Conservation (phyloP, 805 yeast species). For the Teunomyces tritomae region DNA sequence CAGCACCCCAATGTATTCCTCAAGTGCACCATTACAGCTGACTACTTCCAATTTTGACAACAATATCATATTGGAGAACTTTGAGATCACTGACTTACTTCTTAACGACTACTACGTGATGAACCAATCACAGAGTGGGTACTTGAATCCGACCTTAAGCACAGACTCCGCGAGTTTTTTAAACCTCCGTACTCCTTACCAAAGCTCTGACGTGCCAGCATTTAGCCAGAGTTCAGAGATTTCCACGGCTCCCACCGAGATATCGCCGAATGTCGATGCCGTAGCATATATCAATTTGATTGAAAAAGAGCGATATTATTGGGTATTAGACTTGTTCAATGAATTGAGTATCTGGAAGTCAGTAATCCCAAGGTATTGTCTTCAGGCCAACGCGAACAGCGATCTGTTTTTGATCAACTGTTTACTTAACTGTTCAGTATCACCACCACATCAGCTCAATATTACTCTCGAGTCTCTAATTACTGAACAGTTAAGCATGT, state of each 20-base stretch:
- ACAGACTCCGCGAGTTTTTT: slow-evolving; percentile 1
- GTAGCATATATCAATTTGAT: slow-evolving; percentile 21
- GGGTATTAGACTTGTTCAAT: slow-evolving; percentile 41
- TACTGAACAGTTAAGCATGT: slow-evolving; percentile 21
- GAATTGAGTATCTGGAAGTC: slow-evolving; percentile 38
- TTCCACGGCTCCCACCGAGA: slow-evolving; percentile 1
- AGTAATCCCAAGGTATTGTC: slow-evolving; percentile 32
- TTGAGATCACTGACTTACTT: slow-evolving; percentile 24
- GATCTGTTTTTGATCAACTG: slow-evolving; percentile 26
- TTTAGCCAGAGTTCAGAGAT: neutral
- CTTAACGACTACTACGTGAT: slow-evolving; percentile 16
- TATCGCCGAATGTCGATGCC: slow-evolving; percentile 15
- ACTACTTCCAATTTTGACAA: slow-evolving; percentile 7
- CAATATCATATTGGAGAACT: slow-evolving; percentile 19
- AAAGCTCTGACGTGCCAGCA: neutral
- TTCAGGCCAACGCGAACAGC: slow-evolving; percentile 14
- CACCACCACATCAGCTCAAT: slow-evolving; percentile 2
- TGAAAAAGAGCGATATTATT: slow-evolving; percentile 34
- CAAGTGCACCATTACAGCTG: neutral
- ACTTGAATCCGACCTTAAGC: neutral
- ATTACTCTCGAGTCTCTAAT: slow-evolving; percentile 9
- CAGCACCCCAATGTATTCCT: neutral
- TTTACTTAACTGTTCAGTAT: slow-evolving; percentile 28
- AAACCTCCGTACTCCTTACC: neutral
- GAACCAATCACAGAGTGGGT: slow-evolving; percentile 1